These are phyloP conservation scores for Besnoitia besnoiti DNA, from an alignment of 169 alveolate species.

Conservation along the genomic window DNA sequence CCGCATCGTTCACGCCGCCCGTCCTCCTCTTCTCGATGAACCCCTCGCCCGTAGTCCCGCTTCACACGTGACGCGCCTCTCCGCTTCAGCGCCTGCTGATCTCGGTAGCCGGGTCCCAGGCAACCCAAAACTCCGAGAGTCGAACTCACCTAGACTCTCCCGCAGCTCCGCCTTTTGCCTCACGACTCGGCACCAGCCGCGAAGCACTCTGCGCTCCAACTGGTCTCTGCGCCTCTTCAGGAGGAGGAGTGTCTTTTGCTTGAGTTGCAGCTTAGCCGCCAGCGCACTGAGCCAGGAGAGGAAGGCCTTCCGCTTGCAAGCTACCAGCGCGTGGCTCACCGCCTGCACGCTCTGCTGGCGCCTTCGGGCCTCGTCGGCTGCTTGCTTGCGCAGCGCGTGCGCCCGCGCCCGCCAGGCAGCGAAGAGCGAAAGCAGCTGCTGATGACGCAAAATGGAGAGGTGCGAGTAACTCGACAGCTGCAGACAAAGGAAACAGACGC, in stretches of 20 bases:
- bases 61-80: too few relatives aligned
- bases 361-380: not conserved
- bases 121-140: too few relatives aligned
- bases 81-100: too few relatives aligned
- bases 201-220: not conserved
- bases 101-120: too few relatives aligned
- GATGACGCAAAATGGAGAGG: not conserved
- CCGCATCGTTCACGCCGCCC: too few relatives aligned
- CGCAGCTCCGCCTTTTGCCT: not conserved
- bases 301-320: not conserved
- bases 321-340: not conserved
- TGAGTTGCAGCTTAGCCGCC: conserved; percentile 9
- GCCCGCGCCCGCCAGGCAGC: not conserved
- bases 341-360: not conserved
- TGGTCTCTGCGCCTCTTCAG: not conserved
- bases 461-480: not conserved
- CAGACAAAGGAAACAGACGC: too few relatives aligned
- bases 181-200: not conserved
- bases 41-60: too few relatives aligned
- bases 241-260: not conserved
- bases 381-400: not conserved
- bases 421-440: not conserved
- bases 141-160: not conserved
- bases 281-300: conserved; percentile 12
- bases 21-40: too few relatives aligned